A percentile compares a stretch with the other conserved stretches of the same genome.
These are phyloP conservation scores for Fusarium chaquense DNA, from an alignment of 2,329 filamentous ascomycete species.

Conservation along the genomic window DNA sequence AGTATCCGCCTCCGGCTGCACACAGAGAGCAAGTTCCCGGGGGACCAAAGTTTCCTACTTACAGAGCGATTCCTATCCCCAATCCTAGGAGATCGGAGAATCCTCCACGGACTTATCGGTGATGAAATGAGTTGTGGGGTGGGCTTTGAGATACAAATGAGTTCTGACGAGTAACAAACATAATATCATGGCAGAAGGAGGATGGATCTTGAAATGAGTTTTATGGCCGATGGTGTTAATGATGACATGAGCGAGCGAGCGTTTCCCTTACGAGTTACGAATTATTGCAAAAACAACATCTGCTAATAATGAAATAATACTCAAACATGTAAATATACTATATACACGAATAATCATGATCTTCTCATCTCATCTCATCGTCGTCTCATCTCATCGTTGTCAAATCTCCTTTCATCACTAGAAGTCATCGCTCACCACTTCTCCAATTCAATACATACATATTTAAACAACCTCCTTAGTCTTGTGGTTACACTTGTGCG, in stretches of 20 bases:
- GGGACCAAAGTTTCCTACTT: conserved; percentile 51
- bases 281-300: neutral
- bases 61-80: conserved; percentile 51
- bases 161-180: neutral
- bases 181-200: no score
- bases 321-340: conserved; percentile 2
- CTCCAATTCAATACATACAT: no score
- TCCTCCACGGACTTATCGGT: conserved; percentile 17
- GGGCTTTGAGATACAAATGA: accelerated
- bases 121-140: neutral
- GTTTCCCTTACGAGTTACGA: conserved; percentile 10
- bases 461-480: conserved; percentile 42
- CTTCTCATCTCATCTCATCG: conserved; percentile 26
- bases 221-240: neutral
- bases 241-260: conserved; percentile 6
- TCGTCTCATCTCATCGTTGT: no score
- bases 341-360: conserved; percentile 19
- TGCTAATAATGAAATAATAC: neutral
- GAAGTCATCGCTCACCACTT: neutral
- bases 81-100: conserved; percentile 46
- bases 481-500: conserved; percentile 47
- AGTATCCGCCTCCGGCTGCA: conserved; percentile 35
- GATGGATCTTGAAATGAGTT: neutral
- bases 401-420: no score
- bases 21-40: conserved; percentile 49